Conservation (phyloP, 768 basidiomycete genomes). For the Boletus bicolor region DNA sequence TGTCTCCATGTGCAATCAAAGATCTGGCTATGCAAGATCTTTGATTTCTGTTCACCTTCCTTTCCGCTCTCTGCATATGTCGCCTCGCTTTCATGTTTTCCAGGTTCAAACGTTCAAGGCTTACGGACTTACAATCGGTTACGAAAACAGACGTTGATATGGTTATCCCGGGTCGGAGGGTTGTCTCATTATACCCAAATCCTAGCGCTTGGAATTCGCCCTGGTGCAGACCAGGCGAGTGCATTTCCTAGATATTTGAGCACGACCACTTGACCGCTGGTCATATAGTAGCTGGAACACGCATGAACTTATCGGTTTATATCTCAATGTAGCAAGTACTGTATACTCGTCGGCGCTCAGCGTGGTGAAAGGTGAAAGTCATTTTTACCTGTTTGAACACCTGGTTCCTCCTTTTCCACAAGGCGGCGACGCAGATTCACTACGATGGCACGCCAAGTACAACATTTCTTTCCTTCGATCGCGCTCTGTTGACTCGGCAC, state of each 20-base stretch:
- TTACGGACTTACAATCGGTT: neutral
- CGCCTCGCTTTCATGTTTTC: neutral
- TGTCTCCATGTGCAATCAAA: slow-evolving; percentile 5
- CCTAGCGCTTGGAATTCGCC: neutral
- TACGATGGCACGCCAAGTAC: neutral
- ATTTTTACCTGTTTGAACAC: neutral
- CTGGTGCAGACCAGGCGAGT: slow-evolving; percentile 8
- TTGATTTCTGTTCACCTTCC: neutral
- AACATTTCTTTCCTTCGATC: neutral
- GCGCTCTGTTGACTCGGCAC: neutral
- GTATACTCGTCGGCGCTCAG: neutral
- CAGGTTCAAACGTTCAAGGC: neutral
- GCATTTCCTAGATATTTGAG: neutral
- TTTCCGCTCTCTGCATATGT: neutral
- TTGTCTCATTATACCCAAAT: neutral
- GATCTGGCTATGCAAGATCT: slow-evolving; percentile 9
- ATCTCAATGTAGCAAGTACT: neutral
- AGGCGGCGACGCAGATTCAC: neutral
- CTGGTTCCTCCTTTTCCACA: neutral
- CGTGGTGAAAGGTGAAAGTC: neutral
- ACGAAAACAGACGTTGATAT: neutral
- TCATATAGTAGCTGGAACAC: neutral
- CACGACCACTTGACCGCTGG: neutral
- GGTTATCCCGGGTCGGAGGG: neutral
- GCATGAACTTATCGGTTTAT: neutral